Percentiles rank a stretch among this genome's conserved stretches.
Conservation (phyloP, 1,284 basidiomycete species). For the Athelia sp. region DNA sequence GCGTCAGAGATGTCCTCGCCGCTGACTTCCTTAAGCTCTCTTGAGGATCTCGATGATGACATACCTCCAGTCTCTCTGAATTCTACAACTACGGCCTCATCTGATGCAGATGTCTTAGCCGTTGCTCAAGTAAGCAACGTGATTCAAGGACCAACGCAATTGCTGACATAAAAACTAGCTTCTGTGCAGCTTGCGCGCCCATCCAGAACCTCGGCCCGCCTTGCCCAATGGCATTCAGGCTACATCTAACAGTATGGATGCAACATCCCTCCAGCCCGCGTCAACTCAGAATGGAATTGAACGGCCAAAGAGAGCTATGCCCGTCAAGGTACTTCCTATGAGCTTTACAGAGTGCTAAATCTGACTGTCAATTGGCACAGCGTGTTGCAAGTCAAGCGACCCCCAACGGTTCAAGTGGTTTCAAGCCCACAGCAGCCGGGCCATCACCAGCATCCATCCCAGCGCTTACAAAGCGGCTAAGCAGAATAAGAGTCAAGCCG, state of each 20-base stretch:
- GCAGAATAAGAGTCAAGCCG: not conserved
- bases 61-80: slow-evolving; percentile 10
- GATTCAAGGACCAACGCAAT: not conserved
- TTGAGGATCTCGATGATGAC: slow-evolving; percentile 52
- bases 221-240: not conserved
- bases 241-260: not conserved
- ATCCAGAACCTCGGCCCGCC: not conserved
- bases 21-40: slow-evolving; percentile 68
- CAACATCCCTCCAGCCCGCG: not conserved
- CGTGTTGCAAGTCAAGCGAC: not conserved
- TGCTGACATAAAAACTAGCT: slow-evolving; percentile 19
- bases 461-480: not conserved
- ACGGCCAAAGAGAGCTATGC: not conserved
- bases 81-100: slow-evolving; percentile 4
- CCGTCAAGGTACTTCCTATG: not conserved
- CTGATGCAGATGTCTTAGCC: slow-evolving; percentile 32
- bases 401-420: not conserved
- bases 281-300: not conserved
- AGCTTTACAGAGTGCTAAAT: not conserved
- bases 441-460: not conserved
- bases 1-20: slow-evolving; percentile 60
- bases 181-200: slow-evolving; percentile 26
- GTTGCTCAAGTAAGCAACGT: slow-evolving; percentile 37
- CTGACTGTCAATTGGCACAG: not conserved
- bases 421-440: not conserved